Base-by-base conservation (phyloP, 202 grass and related monocot genomes). In the Zoysia matrella region DNA sequence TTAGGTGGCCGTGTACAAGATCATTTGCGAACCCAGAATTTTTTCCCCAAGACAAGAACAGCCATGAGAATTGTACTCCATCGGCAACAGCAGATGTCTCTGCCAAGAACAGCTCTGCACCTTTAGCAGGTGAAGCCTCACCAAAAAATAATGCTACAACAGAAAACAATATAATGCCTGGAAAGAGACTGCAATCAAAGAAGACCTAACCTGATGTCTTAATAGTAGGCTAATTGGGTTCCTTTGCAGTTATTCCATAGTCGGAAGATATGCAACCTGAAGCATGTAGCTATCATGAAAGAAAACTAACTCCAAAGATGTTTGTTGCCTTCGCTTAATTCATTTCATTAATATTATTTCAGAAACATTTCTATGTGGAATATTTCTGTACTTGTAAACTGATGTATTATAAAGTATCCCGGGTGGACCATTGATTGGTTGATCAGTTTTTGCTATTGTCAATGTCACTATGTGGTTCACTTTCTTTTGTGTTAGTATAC, bases 1-100 rank as follows among this genome's bases (percentile, higher is more conserved):
- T 48, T 91, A 94, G 92, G 77, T 94, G 86, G 86, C 84, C 89
- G 56, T 91, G 89, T 75, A 89, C 84, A 71, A 91, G 89, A 87
- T 86, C 89, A 58, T 94, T 89, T 75, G 73, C 74, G 40, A 76
- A 94, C 65, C 80, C 89, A 72, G 77, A 65, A 49, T 54, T 77
- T 55, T 22, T 73, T 85, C 73, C 75, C 7, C 69, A 6, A 66
- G 81, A 89, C 14, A 87, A 91, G 65, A 76, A 87, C 18, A 91
- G 36, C 51, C 11, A 68, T 65, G 82, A 91, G 70, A 86, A 65
- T 55, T 80, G 72, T 9, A 72, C 81, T 76, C 62, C 73, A 73
- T 88, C 85, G 51, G 72, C 70, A 55, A 71, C 11, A 85, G 72
- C 77, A 73, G 84, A 91, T 50, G 78, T 80, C 48, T 75, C 86